Base-by-base conservation (phyloP, 2,329 filamentous ascomycete species). In the Arthrinium phaeospermum region DNA sequence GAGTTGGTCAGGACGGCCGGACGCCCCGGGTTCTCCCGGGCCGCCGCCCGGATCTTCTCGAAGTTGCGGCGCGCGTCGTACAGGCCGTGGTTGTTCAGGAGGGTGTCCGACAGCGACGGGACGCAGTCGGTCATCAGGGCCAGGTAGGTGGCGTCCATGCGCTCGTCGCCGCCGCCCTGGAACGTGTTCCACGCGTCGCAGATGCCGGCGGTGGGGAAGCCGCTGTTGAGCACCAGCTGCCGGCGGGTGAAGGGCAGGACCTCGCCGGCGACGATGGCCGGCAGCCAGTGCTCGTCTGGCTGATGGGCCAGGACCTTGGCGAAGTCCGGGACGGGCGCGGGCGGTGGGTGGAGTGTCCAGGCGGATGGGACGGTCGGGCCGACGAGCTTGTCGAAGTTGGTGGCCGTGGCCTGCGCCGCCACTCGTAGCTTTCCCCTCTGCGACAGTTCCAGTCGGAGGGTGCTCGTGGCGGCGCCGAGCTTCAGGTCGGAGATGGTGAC, bases 61-160 rank as follows among this genome's bases (percentile, higher is more conserved):
- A 70, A 53, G 51, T 69, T 71, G 0, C 13, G 41, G 30, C 74
- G 71, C 1, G 75, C 73, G 10, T 78, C 76, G 19, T 75, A 78
- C 8, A 72, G 19, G 0, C 72, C 73, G 7, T 73, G 69, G 51
- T 76, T 76, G 3, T 51, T 70, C 30, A 75, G 24, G 0, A 78
- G 73, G 12, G 75, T 78, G 24, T 78, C 76, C 1, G 75, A 72
- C 74, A 78, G 76, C 14, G 73, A 75, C 16, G 76, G 76, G 22
- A 75, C 34, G 3, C 74, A 8, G 30, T 78, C 76, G 19, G 74
- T 71, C 76, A 78, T 73, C 3, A 76, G 12, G 7, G 75, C 67
- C 3, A 78, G 37, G 27, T 73, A 75, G 4, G 74, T 72, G 0
- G 61, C 72, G 57, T 75, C 71, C 24, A 77, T 75, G 0, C 72